Conservation (phyloP, 257 asterid genomes). For the Oldenlandia corymbosa region DNA sequence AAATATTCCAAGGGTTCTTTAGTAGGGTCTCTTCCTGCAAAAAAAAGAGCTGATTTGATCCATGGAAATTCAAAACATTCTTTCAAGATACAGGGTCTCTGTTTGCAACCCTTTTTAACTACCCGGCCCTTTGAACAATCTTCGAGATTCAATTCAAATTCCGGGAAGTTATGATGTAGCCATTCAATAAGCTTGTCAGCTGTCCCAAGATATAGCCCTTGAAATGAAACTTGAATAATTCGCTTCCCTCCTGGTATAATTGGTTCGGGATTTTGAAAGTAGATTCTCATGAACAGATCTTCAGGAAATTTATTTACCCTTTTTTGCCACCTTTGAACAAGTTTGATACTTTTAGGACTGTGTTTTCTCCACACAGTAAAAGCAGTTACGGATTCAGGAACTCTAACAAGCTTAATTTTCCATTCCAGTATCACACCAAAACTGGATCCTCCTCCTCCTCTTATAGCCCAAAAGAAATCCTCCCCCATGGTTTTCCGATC, state of each 20-base stretch:
- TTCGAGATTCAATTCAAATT: conserved; percentile 6
- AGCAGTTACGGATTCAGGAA: conserved; percentile 3
- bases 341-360: neutral
- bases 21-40: neutral
- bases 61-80: conserved; percentile 18
- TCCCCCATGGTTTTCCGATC: conserved; percentile 20
- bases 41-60: conserved; percentile 18
- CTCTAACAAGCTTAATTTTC: conserved; percentile 12
- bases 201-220: conserved; percentile 14
- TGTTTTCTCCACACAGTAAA: conserved; percentile 8
- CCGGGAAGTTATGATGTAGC: conserved; percentile 7
- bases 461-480: conserved; percentile 23
- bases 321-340: conserved; percentile 12
- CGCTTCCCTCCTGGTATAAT: neutral
- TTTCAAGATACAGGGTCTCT: conserved; percentile 12
- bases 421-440: conserved; percentile 21
- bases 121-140: conserved; percentile 7
- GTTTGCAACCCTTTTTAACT: neutral
- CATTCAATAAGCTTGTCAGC: neutral
- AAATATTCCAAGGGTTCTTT: neutral
- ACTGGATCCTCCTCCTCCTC: conserved; percentile 26
- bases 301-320: neutral
- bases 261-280: conserved; percentile 13
- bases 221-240: conserved; percentile 10
- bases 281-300: conserved; percentile 13